Conservation (phyloP, 176 grass and related monocot species). For the Musa schizocarpa region DNA sequence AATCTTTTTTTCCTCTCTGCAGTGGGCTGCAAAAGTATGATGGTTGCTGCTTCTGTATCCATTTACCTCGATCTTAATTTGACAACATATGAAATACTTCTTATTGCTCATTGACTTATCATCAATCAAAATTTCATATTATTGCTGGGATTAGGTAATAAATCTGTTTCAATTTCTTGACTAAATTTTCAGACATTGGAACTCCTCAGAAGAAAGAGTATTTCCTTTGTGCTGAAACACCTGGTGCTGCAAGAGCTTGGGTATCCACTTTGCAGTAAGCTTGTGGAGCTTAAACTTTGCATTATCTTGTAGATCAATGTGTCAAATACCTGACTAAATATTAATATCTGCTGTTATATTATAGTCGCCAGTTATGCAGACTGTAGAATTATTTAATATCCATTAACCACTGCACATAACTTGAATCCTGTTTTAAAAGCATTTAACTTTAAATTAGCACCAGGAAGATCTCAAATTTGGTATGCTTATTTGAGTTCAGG, state of each 20-base stretch:
- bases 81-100: neutral
- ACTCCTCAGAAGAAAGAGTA: conserved; percentile 84
- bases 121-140: neutral
- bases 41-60: conserved; percentile 99
- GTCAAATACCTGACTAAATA: neutral
- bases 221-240: conserved; percentile 76
- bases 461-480: neutral
- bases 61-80: neutral
- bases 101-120: neutral
- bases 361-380: too few species aligned
- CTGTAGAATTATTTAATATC: too few species aligned
- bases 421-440: neutral
- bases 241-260: conserved; percentile 77
- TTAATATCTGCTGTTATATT: neutral
- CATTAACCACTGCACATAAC: neutral
- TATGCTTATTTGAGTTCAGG: neutral
- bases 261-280: conserved; percentile 80
- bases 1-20: conserved; percentile 20
- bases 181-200: conserved; percentile 64
- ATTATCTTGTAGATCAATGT: neutral
- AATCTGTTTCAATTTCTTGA: conserved; percentile 37
- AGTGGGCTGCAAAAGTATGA: conserved; percentile 93
- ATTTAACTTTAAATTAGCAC: neutral
- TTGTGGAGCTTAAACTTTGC: conserved; percentile 19
- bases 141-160: neutral